Base-by-base conservation (phyloP, 2,329 filamentous ascomycete species). In the Westerdykella ornata region DNA sequence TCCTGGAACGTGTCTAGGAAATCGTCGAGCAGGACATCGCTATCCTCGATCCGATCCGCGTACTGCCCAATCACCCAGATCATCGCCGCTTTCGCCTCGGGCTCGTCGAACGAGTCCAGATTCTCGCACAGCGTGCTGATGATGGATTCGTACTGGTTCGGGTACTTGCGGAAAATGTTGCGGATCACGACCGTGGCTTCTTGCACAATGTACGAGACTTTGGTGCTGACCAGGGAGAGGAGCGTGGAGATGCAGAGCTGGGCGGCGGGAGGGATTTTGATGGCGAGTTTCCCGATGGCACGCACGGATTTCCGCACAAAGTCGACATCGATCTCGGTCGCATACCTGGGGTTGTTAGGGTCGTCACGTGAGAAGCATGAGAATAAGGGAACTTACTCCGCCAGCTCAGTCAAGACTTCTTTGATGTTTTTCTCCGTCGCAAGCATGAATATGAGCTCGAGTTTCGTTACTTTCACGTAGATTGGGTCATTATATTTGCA, bases 401-500 rank as follows among this genome's bases (percentile, higher is more conserved):
- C 81, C 42, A 98, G 70, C 65, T 98, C 92, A 1, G 89, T 94
- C 51, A 98, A 69, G 1, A 98, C 92, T 61, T 97, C 88, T 37
- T 88, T 84, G 54, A 98, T 98, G 63, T 98, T 98, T 57, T 83
- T 85, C 67, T 96, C 88, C 26, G 81, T 95, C 6, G 92, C 92
- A 45, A 98, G 77, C 92, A 97, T 98, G 68, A 98, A 98, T 52
- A 98, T 97, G 54, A 98, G 78, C 68, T 98, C 92, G 37, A 98
- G 76, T 69, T 98, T 98, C 13, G 92, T 98, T 38, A 98, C 92
- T 68, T 98, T 98, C 70, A 98, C 92, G 65, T 97, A 98, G 50
- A 98, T 98, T 0, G 92, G 92, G 61, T 98, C 92, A 65, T 98
- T 98, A 70, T 98, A 98, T 74, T 98, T 98, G 80, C 92, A 98